Evolutionary conservation across 352 stramenopile genomes (phyloP).

Genomic region (Phytophthora agathidicida): DNA sequence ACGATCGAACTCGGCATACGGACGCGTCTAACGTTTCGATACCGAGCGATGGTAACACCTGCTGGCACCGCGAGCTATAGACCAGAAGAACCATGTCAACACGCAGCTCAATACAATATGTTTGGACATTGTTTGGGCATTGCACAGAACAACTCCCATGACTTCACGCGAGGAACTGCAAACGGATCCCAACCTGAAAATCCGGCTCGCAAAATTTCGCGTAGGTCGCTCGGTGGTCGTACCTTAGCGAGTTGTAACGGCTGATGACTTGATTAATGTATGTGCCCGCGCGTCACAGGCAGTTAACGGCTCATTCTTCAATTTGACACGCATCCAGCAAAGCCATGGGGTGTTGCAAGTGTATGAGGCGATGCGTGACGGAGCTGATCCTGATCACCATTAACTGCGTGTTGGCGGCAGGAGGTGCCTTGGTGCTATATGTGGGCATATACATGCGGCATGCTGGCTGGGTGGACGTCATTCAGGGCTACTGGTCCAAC

Average conservation of each 20-base stretch:
- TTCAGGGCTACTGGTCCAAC: conserved; percentile 56
- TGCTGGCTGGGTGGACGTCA: conserved; percentile 59
- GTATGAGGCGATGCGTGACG: conserved; percentile 24
- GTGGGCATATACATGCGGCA: conserved; percentile 46
- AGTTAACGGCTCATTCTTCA: conserved; percentile 26
- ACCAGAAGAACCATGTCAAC: neutral
- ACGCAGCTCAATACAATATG: neutral
- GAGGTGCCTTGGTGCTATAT: conserved; percentile 62
- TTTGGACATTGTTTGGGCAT: neutral
- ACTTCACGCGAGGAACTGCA: neutral
- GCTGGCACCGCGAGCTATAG: neutral
- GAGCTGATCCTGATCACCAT: conserved; percentile 58
- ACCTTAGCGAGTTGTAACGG: conserved; percentile 3
- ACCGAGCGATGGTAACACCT: conserved; percentile 20
- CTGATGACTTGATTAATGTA: conserved; percentile 1
- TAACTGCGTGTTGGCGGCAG: conserved; percentile 63
- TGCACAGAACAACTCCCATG: neutral
- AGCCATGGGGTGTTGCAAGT: conserved; percentile 27
- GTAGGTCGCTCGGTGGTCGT: neutral
- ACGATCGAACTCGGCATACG: conserved; percentile 22
- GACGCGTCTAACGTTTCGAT: conserved; percentile 24
- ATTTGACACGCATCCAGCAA: conserved; percentile 10
- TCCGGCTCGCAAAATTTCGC: neutral
- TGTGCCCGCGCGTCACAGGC: conserved; percentile 6
- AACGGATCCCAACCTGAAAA: conserved; percentile 17